These are phyloP conservation scores for Penicillium subrubescens DNA, from an alignment of 495 filamentous ascomycete genomes.

Conservation along the genomic window DNA sequence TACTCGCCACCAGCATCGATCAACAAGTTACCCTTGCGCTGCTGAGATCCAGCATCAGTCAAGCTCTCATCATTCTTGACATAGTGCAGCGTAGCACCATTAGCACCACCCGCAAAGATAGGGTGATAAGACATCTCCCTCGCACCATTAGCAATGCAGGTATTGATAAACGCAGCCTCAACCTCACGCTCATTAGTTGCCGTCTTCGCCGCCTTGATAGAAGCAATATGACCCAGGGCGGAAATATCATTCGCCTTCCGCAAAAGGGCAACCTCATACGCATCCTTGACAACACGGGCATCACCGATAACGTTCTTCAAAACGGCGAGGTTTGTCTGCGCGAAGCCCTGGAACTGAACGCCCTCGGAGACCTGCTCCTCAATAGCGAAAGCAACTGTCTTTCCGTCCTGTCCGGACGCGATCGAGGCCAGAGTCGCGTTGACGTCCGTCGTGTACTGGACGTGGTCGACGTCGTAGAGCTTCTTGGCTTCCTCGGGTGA, in stretches of 20 bases:
- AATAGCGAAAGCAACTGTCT: constrained; percentile 67
- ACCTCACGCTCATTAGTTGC: constrained; percentile 81
- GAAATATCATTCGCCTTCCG: constrained; percentile 82
- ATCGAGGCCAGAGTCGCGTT: constrained; percentile 60
- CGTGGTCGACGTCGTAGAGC: constrained; percentile 82
- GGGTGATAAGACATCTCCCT: constrained; percentile 81
- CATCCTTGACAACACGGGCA: constrained; percentile 77
- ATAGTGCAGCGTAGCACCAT: constrained; percentile 87
- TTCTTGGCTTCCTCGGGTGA: constrained; percentile 70
- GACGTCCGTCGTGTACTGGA: constrained; percentile 68
- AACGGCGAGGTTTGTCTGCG: constrained; percentile 57
- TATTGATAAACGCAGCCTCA: constrained; percentile 72
- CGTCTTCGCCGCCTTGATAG: constrained; percentile 63
- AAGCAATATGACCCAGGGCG: constrained; percentile 70
- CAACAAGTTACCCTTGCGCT: constrained; percentile 71
- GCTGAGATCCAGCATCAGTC: constrained; percentile 34
- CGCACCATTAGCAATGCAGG: constrained; percentile 73
- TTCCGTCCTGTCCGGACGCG: constrained; percentile 44
- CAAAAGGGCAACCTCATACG: constrained; percentile 81
- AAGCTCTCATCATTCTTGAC: constrained; percentile 72
- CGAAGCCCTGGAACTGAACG: constrained; percentile 65
- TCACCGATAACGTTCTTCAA: constrained; percentile 79
- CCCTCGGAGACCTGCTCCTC: constrained; percentile 66
- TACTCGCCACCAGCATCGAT: constrained; percentile 86
- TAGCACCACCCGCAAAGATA: constrained; percentile 76